Percentiles rank a stretch among this genome's conserved stretches.
Conservation (phyloP, 148 eudicot genomes). For the Chenopodium quinoa region DNA sequence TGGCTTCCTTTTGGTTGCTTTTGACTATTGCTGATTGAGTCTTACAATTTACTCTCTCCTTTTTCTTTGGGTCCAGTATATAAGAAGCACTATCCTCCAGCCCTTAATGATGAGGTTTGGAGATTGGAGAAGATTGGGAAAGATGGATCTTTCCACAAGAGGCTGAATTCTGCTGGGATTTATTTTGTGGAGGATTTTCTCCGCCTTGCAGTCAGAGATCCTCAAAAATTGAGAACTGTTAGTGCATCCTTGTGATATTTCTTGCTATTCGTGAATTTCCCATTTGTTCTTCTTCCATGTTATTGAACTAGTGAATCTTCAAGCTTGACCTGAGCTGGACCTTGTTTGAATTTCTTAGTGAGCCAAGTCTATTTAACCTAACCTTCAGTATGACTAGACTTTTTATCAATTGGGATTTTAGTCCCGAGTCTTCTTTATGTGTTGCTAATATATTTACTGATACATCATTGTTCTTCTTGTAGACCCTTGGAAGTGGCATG, state of each 20-base stretch:
- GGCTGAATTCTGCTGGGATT: constrained; percentile 59
- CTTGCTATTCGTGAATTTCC: not conserved
- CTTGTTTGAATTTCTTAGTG: not conserved
- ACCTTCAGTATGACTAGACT: not conserved
- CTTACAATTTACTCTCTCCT: constrained; percentile 7
- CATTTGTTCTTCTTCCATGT: not conserved
- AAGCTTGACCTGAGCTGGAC: not conserved
- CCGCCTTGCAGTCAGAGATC: constrained; percentile 80
- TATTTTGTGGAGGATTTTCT: constrained; percentile 83
- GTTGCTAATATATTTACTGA: constrained; percentile 9
- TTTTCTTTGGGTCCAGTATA: constrained; percentile 50
- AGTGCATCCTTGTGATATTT: constrained; percentile 26
- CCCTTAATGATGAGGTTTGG: constrained; percentile 91
- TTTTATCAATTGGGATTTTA: not conserved
- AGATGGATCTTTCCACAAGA: constrained; percentile 97
- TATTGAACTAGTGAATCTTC: not conserved
- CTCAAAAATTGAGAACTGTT: constrained; percentile 73
- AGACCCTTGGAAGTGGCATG: constrained; percentile 99
- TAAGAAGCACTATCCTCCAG: constrained; percentile 98
- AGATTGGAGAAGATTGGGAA: constrained; percentile 98
- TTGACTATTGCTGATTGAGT: not conserved
- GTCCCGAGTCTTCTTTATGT: not conserved
- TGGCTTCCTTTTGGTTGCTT: not conserved
- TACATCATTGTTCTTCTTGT: constrained; percentile 17
- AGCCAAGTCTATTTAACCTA: not conserved